Base-by-base conservation (phyloP, 257 asterid genomes). In the Verbena officinalis region DNA sequence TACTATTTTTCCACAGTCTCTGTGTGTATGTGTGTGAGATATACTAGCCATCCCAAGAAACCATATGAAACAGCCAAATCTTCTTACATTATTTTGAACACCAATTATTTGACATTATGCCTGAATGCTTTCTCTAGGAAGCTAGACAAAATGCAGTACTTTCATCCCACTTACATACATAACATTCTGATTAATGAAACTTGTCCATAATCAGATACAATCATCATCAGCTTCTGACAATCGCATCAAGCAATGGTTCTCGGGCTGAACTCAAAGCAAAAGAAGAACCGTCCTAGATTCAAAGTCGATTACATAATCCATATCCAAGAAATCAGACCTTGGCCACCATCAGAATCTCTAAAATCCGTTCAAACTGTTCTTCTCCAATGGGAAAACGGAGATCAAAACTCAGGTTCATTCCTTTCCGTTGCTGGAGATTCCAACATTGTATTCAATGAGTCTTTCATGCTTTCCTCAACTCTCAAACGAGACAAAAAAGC, bases 341-440 rank as follows among this genome's bases (percentile, higher is more conserved):
- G 98, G 98, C 96, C 96, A 45, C 95, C 98, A 45, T 83, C 91
- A 4, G 84, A 83, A 52, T 69, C 96, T 51, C 45, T 88, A 30
- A 76, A 38, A 74, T 81, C 94, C 27, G 81, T 86, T 59, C 94
- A 86, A 51, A 86, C 95, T 0, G 87, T 91, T 20, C 63, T 86
- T 77, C 90, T 91, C 67, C 88, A 79, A 49, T 91, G 96, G 95
- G 84, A 86, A 74, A 84, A 84, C 50, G 86, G 85, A 3, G 74
- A 60, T 4, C 81, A 81, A 30, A 88, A 55, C 49, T 82, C 86
- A 27, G 98, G 98, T 0, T 86, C 93, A 33, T 51, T 84, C 17
- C 65, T 78, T 0, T 71, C 88, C 2, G 86, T 75, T 39, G 86
- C 89, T n/a, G 91, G 95, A 19, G 83, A 78, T 27, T 57, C 83